Evolutionary conservation across 306 rosid genomes (phyloP), one percentile per base, ranked within the genome.

Genomic region (Arachis hypogaea): DNA sequence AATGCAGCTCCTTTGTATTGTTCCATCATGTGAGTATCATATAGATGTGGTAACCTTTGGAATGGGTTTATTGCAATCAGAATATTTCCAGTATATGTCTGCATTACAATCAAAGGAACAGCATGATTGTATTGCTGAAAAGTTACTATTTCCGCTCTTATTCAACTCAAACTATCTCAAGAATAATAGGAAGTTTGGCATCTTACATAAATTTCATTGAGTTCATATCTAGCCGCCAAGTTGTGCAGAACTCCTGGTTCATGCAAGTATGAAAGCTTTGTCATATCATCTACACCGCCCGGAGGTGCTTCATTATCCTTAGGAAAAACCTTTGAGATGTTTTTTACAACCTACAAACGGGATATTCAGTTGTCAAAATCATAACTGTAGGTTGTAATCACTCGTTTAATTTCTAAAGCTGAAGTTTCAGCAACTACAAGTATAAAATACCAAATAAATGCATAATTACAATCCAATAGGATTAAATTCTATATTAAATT

Each of bases 201-300:
- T 82, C 97, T 85, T 78, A 95, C 99, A 82, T 95, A 95, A 42
- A 95, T 95, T 90, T 95, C 99, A 71, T 95, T 95, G 36, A 95
- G 99, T 80, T 95, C 99, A 74, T 95, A 95, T 95, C 99, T 87
- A 73, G 97, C 5, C 2, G 98, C 97, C 92, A 95, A 95, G 87
- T 95, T 95, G 81, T 88, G 77, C 85, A 95, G 79, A 82, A 95
- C 99, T 79, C 99, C 99, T 0, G 99, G 99, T 82, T 95, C 99
- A 73, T 95, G 99, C 86, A 95, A 90, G 87, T 95, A 95, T 58
- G 99, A 95, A 75, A 95, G 77, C 77, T 95, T 95, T 77, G 99
- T 95, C 99, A 95, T 95, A 92, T 95, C 99, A 83, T 95, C 99
- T 18, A 88, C 99, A 76, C 99, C 99, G 76, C 98, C 99, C 29